A percentile compares a stretch with the other conserved stretches of the same genome.
Conservation (phyloP, 352 stramenopile genomes). For the Pythium sukuiense region DNA sequence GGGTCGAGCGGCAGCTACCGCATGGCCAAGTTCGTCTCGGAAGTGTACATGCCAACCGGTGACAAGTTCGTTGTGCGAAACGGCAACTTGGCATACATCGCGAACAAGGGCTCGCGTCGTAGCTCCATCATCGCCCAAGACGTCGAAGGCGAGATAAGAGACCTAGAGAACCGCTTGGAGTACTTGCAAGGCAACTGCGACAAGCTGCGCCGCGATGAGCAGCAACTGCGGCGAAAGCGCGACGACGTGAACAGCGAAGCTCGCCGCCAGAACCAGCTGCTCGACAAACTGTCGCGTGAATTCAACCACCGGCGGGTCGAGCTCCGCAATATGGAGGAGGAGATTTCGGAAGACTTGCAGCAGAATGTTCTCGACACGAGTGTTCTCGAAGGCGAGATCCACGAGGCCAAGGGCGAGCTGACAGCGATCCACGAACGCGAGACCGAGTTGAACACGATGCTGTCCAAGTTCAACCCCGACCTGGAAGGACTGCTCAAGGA, state of each 20-base stretch:
- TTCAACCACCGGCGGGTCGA: conserved; percentile 59
- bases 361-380: conserved; percentile 68
- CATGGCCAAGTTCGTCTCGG: conserved; percentile 63
- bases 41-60: conserved; percentile 69
- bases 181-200: conserved; percentile 51
- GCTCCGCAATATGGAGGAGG: conserved; percentile 66
- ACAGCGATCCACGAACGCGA: conserved; percentile 39
- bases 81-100: conserved; percentile 81
- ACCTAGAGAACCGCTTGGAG: conserved; percentile 53
- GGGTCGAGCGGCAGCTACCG: conserved; percentile 57
- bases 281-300: conserved; percentile 55
- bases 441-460: conserved; percentile 49
- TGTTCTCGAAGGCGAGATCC: conserved; percentile 73
- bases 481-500: conserved; percentile 58
- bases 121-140: conserved; percentile 79
- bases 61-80: conserved; percentile 79
- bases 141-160: conserved; percentile 58
- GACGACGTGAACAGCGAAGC: conserved; percentile 45
- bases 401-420: conserved; percentile 50
- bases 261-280: conserved; percentile 43
- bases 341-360: conserved; percentile 62
- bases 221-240: conserved; percentile 40
- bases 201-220: conserved; percentile 53
- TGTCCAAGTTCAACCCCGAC: conserved; percentile 70
- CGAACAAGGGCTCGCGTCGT: conserved; percentile 59